Evolutionary conservation across 345 rosid species (phyloP), one percentile per base, ranked within the genome.

Genomic region (Heritiera littoralis): DNA sequence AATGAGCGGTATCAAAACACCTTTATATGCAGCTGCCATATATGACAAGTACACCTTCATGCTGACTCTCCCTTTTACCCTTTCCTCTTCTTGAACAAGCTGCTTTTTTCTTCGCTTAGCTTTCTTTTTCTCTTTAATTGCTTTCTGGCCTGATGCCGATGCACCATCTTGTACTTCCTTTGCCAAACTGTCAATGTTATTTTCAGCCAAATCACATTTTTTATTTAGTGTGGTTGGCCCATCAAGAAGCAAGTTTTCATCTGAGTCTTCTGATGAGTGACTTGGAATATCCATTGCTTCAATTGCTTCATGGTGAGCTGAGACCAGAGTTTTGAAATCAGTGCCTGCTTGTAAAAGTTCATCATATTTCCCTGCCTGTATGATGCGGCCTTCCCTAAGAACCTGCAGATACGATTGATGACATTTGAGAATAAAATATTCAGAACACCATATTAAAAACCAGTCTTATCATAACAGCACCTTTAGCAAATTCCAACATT

Each of bases 1-100:
- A 71, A 96, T 96, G 43, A 90, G 94, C 10, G 99, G 98, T 85
- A 96, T 93, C 78, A 96, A 84, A 66, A 88, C 68, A 78, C 99
- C 99, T 87, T 88, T 92, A 85, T 96, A 96, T 55, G 99, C 99
- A 71, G 98, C 98, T 30, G 91, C 95, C 98, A 96, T 96, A 81
- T 96, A 96, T 54, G 99, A 97, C 77, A 92, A 85, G 82, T 97
- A 97, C 72, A 97, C 98, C 88, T 88, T 97, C 99, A 97, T 93
- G 89, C 91, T 97, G 75, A 97, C 93, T 84, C 93, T 87, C 78
- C 99, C 99, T 77, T 94, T 90, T 74, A 92, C 95, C 83, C 99
- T 87, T 90, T 97, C 99, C 89, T 97, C 99, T 86, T 97, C 99
- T 86, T 94, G 98, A 84, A 91, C 98, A 76, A 94, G 97, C 87